Base-by-base conservation (phyloP, 2,329 filamentous ascomycete genomes). In the Biscogniauxia mediterranea region DNA sequence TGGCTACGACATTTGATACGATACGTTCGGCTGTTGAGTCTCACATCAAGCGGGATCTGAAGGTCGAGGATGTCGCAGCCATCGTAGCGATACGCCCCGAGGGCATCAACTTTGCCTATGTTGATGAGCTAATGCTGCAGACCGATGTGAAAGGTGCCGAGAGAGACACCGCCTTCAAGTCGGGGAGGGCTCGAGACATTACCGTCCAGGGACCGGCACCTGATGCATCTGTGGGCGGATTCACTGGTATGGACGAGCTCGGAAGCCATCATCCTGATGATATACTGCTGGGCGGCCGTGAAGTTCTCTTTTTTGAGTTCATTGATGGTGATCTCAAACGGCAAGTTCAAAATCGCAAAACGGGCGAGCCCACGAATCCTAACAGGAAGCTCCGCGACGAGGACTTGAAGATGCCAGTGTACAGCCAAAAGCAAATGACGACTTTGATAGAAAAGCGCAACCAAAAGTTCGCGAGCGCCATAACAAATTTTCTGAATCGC, bases 251-350 rank as follows among this genome's bases (percentile, higher is more conserved):
- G 28, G 78, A 85, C 52, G 73, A 70, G 1, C 67, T 85, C 5
- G 74, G 74, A 21, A 68, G 61, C 19, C 66, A 62, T 13, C 71
- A 74, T 49, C 70, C 70, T 49, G 75, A 72, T 46, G 73, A 73
- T 42, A 58, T 57, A 54, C 63, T 61, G 69, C 73, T 50, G 69
- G 79, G 62, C 15, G 80, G 80, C 1, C 83, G 83, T 56, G 88
- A 96, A 68, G 89, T 97, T 17, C 77, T 99, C 23, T 85, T 94
- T 42, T 96, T 99, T 70, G 95, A 98, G 73, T 98, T 96, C 68
- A 78, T 96, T 19, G 95, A 98, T 73, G 93, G 90, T 0, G 94
- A 97, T 72, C 76, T 98, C 67, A 97, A 93, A 77, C 83, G 90
- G 50, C 89, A 96, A 72, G 89, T 93, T 0, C 80, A 83, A 57